A percentile compares a stretch with the other conserved stretches of the same genome.
Evolutionary conservation across 192 early-diverging fungal species (phyloP).

Genomic region (Backusella circina): DNA sequence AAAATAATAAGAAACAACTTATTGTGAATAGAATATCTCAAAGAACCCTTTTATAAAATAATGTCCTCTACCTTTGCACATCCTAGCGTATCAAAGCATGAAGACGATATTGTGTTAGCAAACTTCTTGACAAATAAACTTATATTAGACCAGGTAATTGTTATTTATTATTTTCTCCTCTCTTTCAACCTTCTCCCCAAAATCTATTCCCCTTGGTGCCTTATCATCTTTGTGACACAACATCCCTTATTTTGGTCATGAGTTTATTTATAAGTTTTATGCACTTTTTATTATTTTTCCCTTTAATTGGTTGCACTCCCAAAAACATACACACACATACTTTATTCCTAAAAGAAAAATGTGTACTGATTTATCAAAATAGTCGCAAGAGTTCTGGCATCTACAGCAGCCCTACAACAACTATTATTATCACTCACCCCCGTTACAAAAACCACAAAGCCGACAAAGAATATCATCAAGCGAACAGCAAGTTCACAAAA

Average conservation of each 20-base stretch:
- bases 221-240: neutral
- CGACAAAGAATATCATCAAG: neutral
- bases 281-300: constrained; percentile 8
- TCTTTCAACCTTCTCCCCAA: neutral
- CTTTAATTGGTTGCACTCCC: constrained; percentile 4
- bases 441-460: neutral
- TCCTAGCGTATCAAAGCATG: constrained; percentile 7
- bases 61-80: constrained; percentile 5
- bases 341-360: constrained; percentile 4
- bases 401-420: neutral
- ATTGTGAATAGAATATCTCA: neutral
- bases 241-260: constrained; percentile 14
- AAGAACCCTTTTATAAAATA: neutral
- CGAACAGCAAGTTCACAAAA: neutral
- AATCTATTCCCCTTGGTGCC: neutral
- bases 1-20: neutral
- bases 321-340: neutral
- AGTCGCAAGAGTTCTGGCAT: constrained; percentile 7
- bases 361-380: constrained; percentile 8
- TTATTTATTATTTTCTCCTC: neutral
- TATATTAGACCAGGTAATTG: constrained; percentile 21
- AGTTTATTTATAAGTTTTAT: constrained; percentile 15
- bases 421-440: neutral
- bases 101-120: constrained; percentile 24
- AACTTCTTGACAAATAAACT: constrained; percentile 9